Conservation (phyloP, 768 basidiomycete species). For the Sistotremastrum suecicum region DNA sequence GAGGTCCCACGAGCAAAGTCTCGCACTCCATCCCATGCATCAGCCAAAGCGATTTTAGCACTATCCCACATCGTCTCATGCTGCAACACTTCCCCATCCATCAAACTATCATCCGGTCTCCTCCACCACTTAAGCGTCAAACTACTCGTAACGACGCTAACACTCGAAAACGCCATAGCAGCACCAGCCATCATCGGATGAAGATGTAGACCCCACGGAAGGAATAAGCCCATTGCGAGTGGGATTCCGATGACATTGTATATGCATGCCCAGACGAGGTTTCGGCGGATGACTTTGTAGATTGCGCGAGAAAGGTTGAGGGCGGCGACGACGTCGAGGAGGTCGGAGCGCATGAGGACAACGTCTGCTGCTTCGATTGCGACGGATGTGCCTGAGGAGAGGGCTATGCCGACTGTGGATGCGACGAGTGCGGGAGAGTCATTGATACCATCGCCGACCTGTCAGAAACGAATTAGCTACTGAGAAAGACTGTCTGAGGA, state of each 20-base stretch:
- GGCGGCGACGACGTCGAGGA: slow-evolving; percentile 94
- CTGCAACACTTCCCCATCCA: slow-evolving; percentile 40
- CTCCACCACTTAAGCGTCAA: slow-evolving; percentile 78
- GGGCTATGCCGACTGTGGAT: slow-evolving; percentile 90
- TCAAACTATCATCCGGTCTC: slow-evolving; percentile 51
- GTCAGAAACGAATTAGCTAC: neutral
- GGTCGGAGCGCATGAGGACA: slow-evolving; percentile 92
- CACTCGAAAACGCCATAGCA: slow-evolving; percentile 96
- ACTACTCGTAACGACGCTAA: slow-evolving; percentile 87
- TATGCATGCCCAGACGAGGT: slow-evolving; percentile 91
- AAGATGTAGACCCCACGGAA: slow-evolving; percentile 83
- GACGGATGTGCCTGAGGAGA: slow-evolving; percentile 92
- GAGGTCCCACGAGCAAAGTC: slow-evolving; percentile 23
- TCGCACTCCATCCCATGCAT: slow-evolving; percentile 29
- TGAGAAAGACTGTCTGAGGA: neutral
- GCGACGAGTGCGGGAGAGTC: slow-evolving; percentile 96
- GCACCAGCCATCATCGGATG: slow-evolving; percentile 99
- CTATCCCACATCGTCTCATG: slow-evolving; percentile 27
- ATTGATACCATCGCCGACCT: slow-evolving; percentile 99
- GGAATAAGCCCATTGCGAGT: slow-evolving; percentile 92
- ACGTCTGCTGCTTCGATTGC: slow-evolving; percentile 98
- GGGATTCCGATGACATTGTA: slow-evolving; percentile 93
- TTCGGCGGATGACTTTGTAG: slow-evolving; percentile 81
- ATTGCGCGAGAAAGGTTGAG: slow-evolving; percentile 82
- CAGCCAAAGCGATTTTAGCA: slow-evolving; percentile 25